Conservation (phyloP, 2,329 filamentous ascomycete genomes). For the Fusarium clavum region DNA sequence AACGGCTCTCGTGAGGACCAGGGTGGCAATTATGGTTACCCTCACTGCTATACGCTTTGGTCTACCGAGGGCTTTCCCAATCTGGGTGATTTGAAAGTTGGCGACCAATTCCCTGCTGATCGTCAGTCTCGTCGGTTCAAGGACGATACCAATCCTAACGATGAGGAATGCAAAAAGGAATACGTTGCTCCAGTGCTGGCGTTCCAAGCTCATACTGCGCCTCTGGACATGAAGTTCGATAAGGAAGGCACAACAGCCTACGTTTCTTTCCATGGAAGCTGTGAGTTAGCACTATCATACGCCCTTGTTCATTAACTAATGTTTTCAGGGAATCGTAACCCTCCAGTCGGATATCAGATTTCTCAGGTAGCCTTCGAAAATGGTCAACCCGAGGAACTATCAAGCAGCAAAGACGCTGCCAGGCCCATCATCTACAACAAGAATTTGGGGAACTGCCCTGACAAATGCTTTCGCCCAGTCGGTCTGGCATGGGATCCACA, state of each 20-base stretch:
- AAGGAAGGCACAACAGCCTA: constrained; percentile 68
- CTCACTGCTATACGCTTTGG: constrained; percentile 76
- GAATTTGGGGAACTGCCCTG: constrained; percentile 65
- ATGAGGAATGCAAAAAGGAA: constrained; percentile 57
- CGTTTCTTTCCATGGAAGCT: constrained; percentile 78
- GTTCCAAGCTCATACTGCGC: constrained; percentile 74
- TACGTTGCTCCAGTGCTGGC: constrained; percentile 66
- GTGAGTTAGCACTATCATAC: constrained; percentile 54
- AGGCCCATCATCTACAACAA: constrained; percentile 67
- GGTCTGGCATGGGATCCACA: constrained; percentile 64
- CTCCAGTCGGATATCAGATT: constrained; percentile 61
- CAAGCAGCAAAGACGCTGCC: constrained; percentile 60
- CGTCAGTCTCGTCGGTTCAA: constrained; percentile 42
- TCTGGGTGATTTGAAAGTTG: constrained; percentile 55
- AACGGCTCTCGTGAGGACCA: constrained; percentile 48
- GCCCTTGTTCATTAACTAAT: constrained; percentile 3
- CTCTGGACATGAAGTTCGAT: constrained; percentile 77
- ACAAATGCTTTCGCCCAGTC: constrained; percentile 71
- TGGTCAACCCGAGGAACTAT: constrained; percentile 56
- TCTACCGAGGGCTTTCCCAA: constrained; percentile 59
- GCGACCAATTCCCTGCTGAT: constrained; percentile 61
- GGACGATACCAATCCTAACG: constrained; percentile 52
- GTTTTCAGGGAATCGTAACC: constrained; percentile 54
- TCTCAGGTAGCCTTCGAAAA: constrained; percentile 55
- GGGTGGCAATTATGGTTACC: constrained; percentile 75